Evolutionary conservation across 495 filamentous ascomycete genomes (phyloP).

Genomic region (Evernia prunastri): DNA sequence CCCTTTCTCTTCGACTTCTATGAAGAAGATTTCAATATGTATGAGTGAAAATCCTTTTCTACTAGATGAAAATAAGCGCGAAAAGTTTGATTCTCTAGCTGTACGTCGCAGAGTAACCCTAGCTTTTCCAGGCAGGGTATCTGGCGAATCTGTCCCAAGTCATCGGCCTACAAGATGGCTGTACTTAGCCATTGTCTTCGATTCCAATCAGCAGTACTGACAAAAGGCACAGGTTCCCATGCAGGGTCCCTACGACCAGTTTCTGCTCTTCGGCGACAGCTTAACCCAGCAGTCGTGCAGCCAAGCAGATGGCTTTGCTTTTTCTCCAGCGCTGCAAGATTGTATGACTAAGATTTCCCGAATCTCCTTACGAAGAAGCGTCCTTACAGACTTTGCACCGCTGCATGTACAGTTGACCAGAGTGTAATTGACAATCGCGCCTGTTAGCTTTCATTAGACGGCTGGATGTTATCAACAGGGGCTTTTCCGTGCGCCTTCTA

Average conservation of each 20-base stretch:
- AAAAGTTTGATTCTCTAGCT: too few species aligned
- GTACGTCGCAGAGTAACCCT: too few species aligned
- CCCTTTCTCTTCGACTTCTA: too few species aligned
- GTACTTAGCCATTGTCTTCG: background rate
- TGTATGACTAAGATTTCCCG: conserved; percentile 37
- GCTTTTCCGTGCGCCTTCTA: conserved; percentile 35
- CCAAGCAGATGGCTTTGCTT: conserved; percentile 57
- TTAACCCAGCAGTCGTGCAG: conserved; percentile 59
- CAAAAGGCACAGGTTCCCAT: background rate
- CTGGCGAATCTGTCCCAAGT: background rate
- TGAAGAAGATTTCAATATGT: background rate
- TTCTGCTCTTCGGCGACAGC: conserved; percentile 78
- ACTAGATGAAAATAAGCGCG: background rate
- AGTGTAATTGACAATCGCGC: background rate
- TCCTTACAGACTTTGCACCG: conserved; percentile 8
- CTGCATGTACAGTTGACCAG: background rate
- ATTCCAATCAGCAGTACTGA: background rate
- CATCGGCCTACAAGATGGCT: background rate
- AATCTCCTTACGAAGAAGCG: background rate
- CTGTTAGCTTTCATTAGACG: conserved; percentile 52
- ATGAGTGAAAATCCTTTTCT: background rate
- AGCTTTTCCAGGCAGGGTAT: background rate
- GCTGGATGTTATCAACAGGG: conserved; percentile 63
- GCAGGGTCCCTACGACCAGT: conserved; percentile 51
- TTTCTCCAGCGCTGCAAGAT: conserved; percentile 64